These are phyloP conservation scores for Capsicum rhomboideum DNA, from an alignment of 257 asterid genomes.

Conservation along the genomic window DNA sequence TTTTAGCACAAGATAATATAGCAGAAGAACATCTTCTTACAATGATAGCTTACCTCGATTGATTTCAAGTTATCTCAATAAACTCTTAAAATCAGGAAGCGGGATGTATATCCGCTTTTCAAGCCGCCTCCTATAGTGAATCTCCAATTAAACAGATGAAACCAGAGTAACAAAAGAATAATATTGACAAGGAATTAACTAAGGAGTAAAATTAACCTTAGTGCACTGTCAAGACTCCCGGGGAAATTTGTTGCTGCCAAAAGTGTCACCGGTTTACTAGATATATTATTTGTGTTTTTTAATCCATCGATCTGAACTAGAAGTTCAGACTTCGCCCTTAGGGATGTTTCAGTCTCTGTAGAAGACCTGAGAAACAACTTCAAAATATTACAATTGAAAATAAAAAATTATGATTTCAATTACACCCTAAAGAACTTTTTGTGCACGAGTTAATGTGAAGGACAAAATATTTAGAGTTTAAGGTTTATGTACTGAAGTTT, in stretches of 20 bases:
- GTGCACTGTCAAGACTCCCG: constrained; percentile 90
- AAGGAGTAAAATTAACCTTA: constrained; percentile 38
- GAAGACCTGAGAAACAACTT: constrained; percentile 51
- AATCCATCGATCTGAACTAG: constrained; percentile 92
- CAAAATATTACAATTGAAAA: background rate
- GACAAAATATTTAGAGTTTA: background rate
- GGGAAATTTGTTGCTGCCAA: constrained; percentile 96
- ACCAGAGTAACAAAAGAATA: background rate
- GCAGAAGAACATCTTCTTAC: background rate
- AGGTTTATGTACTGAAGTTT: background rate
- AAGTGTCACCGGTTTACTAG: constrained; percentile 89
- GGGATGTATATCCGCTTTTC: constrained; percentile 93
- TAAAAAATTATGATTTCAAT: background rate
- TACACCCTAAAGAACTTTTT: background rate
- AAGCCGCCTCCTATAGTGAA: constrained; percentile 69
- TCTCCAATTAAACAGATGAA: background rate
- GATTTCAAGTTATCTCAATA: constrained; percentile 69
- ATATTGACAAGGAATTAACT: background rate
- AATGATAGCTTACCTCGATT: constrained; percentile 50
- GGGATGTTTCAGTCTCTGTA: constrained; percentile 88
- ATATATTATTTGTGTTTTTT: constrained; percentile 62
- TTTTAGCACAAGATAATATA: background rate
- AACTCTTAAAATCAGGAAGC: constrained; percentile 71
- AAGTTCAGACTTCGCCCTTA: constrained; percentile 87
- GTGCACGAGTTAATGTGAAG: background rate